Evolutionary conservation across 2,329 filamentous ascomycete genomes (phyloP).

Genomic region (Coniella vitis): DNA sequence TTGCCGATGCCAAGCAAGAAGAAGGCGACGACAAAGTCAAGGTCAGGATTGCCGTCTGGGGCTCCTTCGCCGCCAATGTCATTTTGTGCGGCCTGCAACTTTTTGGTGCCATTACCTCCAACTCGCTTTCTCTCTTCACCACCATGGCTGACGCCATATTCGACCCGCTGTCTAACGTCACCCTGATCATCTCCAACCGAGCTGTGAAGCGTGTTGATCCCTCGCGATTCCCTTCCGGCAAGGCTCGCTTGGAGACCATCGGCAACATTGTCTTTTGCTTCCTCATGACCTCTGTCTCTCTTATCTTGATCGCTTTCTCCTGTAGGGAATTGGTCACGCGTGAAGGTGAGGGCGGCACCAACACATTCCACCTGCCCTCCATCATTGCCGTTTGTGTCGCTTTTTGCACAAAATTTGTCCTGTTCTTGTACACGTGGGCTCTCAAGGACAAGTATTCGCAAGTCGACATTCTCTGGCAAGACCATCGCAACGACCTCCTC

Average conservation of each 20-base stretch:
- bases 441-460: conserved; percentile 88
- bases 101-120: conserved; percentile 79
- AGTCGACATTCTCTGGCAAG: conserved; percentile 88
- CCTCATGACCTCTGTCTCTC: conserved; percentile 86
- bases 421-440: conserved; percentile 91
- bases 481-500: conserved; percentile 94
- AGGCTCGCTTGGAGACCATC: conserved; percentile 88
- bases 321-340: conserved; percentile 58
- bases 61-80: conserved; percentile 73
- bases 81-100: conserved; percentile 73
- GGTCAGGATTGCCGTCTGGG: conserved; percentile 59
- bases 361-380: conserved; percentile 70
- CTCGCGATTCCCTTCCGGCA: conserved; percentile 81
- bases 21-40: conserved; percentile 75
- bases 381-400: conserved; percentile 80
- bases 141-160: conserved; percentile 96
- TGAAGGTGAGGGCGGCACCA: conserved; percentile 41
- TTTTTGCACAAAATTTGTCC: conserved; percentile 71
- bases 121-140: conserved; percentile 92
- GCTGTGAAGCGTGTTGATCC: conserved; percentile 84
- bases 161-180: conserved; percentile 84
- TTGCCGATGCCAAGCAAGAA: conserved; percentile 72
- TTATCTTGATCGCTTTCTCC: conserved; percentile 89
- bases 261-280: conserved; percentile 97
- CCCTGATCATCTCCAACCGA: conserved; percentile 77